Percentiles rank a stretch among this genome's conserved stretches.
Evolutionary conservation across 2,329 filamentous ascomycete genomes (phyloP).

Genomic region (Aspergillus costaricaensis): DNA sequence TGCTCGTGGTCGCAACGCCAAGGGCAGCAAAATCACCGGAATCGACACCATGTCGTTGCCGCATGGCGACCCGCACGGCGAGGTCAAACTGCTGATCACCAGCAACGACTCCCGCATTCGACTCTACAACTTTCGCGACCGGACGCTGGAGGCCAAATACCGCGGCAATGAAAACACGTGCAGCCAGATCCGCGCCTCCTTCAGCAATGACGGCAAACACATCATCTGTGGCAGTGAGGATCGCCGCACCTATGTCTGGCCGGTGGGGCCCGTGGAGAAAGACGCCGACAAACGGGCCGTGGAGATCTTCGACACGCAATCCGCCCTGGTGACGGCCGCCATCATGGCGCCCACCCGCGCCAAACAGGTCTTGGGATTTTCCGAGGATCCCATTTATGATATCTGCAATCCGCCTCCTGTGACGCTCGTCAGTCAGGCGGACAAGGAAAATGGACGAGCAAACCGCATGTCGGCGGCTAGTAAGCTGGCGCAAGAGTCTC

Average conservation of each 20-base stretch:
- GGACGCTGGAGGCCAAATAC: constrained; percentile 83
- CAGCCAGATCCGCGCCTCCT: constrained; percentile 85
- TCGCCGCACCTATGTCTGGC: constrained; percentile 87
- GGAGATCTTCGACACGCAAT: constrained; percentile 89
- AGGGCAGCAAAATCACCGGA: constrained; percentile 95
- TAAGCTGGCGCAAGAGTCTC: constrained; percentile 64
- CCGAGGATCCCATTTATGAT: constrained; percentile 92
- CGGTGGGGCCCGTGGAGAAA: constrained; percentile 62
- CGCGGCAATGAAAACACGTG: constrained; percentile 87
- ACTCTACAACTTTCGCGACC: constrained; percentile 84
- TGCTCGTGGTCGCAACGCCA: constrained; percentile 86
- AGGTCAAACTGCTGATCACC: constrained; percentile 82
- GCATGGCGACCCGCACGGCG: constrained; percentile 58
- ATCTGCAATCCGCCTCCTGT: constrained; percentile 94
- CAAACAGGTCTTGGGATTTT: constrained; percentile 73
- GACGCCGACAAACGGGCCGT: constrained; percentile 77
- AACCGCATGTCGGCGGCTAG: constrained; percentile 35
- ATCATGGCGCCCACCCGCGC: constrained; percentile 80
- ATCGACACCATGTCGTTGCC: constrained; percentile 73
- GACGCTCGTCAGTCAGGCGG: constrained; percentile 67
- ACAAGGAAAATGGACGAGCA: constrained; percentile 26
- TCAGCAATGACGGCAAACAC: constrained; percentile 83
- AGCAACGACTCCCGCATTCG: constrained; percentile 93
- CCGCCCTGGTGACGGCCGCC: constrained; percentile 84
- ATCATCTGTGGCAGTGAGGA: constrained; percentile 94